Conservation (phyloP, 768 basidiomycete species). For the Solioccasus polychromus region DNA sequence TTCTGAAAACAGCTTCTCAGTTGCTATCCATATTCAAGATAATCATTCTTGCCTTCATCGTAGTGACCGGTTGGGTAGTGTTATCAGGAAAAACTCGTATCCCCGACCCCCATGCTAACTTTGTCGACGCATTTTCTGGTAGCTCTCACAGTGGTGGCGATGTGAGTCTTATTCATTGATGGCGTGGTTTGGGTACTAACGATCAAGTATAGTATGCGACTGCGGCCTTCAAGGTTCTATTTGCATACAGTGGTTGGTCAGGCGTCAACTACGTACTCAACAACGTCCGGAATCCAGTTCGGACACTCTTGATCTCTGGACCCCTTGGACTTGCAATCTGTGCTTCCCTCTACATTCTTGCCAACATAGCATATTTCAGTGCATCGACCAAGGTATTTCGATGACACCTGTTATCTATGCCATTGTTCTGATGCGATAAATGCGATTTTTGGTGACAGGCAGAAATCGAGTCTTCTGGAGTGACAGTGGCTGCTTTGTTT, state of each 20-base stretch:
- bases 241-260: constrained; percentile 50
- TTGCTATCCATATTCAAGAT: constrained; percentile 54
- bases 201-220: constrained; percentile 49
- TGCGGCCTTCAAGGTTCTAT: constrained; percentile 57
- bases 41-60: constrained; percentile 50
- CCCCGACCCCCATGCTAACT: constrained; percentile 55
- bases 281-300: constrained; percentile 56
- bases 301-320: constrained; percentile 60
- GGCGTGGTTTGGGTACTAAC: background rate
- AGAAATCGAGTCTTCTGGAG: constrained; percentile 46
- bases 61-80: constrained; percentile 59
- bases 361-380: constrained; percentile 58
- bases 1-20: constrained; percentile 29
- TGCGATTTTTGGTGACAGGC: constrained; percentile 32
- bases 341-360: constrained; percentile 49
- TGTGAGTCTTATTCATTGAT: constrained; percentile 21
- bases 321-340: constrained; percentile 57
- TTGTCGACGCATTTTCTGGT: constrained; percentile 54
- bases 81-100: constrained; percentile 56
- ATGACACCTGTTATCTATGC: no score
- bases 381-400: constrained; percentile 22
- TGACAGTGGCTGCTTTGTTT: constrained; percentile 59
- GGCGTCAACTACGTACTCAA: constrained; percentile 56
- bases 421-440: no score
- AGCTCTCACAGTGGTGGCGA: constrained; percentile 52